A percentile compares a stretch with the other conserved stretches of the same genome.
phyloP scores from a whole-genome alignment of 2,329 filamentous ascomycete genomes.

The Aspergillus ruber region DNA sequence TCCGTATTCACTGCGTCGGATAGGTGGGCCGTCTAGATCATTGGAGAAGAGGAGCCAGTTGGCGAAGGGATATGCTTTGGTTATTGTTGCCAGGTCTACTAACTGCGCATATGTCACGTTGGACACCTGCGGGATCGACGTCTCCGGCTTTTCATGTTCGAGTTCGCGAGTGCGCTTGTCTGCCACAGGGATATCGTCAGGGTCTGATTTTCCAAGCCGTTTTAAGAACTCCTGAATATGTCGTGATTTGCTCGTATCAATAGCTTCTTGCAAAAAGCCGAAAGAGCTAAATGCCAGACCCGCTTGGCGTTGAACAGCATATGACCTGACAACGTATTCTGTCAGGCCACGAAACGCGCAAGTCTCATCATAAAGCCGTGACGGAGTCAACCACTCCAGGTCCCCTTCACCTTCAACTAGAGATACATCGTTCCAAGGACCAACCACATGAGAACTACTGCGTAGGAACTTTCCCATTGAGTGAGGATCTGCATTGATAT shows the following conservation, averaged over 20 bases:
- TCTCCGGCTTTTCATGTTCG: constrained; percentile 7
- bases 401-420: constrained; percentile 8
- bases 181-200: constrained; percentile 11
- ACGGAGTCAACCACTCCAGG: constrained; percentile 16
- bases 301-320: constrained; percentile 17
- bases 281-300: constrained; percentile 24
- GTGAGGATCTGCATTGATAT: constrained; percentile 40
- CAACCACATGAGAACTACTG: constrained; percentile 21
- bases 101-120: constrained; percentile 44
- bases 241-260: constrained; percentile 30
- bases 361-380: constrained; percentile 28
- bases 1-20: constrained; percentile 40
- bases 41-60: constrained; percentile 48
- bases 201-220: constrained; percentile 9
- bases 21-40: constrained; percentile 50
- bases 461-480: constrained; percentile 37
- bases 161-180: constrained; percentile 8
- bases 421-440: constrained; percentile 25
- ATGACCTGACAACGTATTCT: constrained; percentile 26
- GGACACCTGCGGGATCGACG: constrained; percentile 38
- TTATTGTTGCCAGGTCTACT: constrained; percentile 45
- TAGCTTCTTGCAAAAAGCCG: constrained; percentile 26
- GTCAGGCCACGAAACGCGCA: constrained; percentile 27
- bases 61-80: constrained; percentile 44
- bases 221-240: constrained; percentile 28